These are phyloP conservation scores for Talaromyces ruber DNA, from an alignment of 495 filamentous ascomycete species.

Conservation along the genomic window DNA sequence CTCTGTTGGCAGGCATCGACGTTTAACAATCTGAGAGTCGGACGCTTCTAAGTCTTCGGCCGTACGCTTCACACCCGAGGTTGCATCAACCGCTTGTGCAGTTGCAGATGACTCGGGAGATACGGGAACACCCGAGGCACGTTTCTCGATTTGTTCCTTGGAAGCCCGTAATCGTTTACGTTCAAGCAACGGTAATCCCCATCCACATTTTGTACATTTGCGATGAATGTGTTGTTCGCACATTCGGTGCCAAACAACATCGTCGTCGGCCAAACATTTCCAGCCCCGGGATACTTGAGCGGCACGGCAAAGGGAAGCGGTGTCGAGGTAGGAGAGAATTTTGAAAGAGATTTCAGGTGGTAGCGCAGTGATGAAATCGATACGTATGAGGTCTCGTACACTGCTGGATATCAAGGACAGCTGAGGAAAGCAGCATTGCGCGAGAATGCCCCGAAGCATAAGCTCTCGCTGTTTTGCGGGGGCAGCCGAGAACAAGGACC, in stretches of 20 bases:
- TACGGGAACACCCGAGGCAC: slow-evolving; percentile 43
- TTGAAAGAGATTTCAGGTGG: slow-evolving; percentile 89
- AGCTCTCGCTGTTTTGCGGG: slow-evolving; percentile 88
- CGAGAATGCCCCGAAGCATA: slow-evolving; percentile 90
- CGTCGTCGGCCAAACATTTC: slow-evolving; percentile 83
- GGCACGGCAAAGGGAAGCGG: slow-evolving; percentile 91
- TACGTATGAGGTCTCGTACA: slow-evolving; percentile 85
- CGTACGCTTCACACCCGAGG: slow-evolving; percentile 17
- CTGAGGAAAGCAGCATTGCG: slow-evolving; percentile 95
- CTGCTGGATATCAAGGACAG: slow-evolving; percentile 82
- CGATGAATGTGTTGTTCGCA: slow-evolving; percentile 97
- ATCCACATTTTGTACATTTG: slow-evolving; percentile 95
- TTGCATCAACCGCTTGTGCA: slow-evolving; percentile 14
- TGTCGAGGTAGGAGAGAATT: slow-evolving; percentile 87
- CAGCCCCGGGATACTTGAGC: slow-evolving; percentile 89
- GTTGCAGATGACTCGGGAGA: slow-evolving; percentile 14
- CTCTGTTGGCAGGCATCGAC: slow-evolving; percentile 18
- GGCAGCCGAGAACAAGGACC: slow-evolving; percentile 94
- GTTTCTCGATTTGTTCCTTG: slow-evolving; percentile 74
- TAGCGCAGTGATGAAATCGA: slow-evolving; percentile 85
- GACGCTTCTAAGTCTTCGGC: slow-evolving; percentile 2
- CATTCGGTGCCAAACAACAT: slow-evolving; percentile 98
- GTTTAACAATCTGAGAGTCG: slow-evolving; percentile 24
- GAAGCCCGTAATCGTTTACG: slow-evolving; percentile 79
- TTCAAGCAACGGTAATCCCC: slow-evolving; percentile 85